Evolutionary conservation across 1,139 yeast genomes (phyloP), one percentile per base, ranked within the genome.

Genomic region (Debaryomycetaceae sp.): DNA sequence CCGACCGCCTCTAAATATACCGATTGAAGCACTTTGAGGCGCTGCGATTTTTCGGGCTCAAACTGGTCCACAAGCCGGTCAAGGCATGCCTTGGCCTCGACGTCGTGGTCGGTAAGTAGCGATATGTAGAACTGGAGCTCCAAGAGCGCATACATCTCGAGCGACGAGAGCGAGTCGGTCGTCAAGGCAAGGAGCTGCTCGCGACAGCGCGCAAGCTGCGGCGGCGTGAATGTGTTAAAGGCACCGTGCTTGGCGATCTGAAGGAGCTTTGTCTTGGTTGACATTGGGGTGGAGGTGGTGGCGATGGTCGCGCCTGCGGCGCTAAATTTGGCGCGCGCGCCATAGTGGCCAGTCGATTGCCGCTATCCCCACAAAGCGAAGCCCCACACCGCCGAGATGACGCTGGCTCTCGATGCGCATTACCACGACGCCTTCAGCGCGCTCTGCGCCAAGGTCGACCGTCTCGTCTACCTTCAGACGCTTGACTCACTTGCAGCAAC

Each of bases 71-170:
- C 54, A 11, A 88, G 53, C 27, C 78, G 61, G 35, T 80, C 82
- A 36, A 85, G 66, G 35, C 76, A 64, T 10, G 71, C 57, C 44
- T 79, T 75, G 11, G 96, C 95, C 42, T 78, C 86, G 2, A 65
- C 58, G 46, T 86, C 95, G 39, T 77, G 71, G 29, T 75, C 65
- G n/a, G 84, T 59, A 38, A 80, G 62, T 25, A 86, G 54, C 3
- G 79, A 61, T 28, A 88, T 62, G 48, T 77, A 78, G 51, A 85
- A 84, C 34, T 83, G 79, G 47, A 85, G 70, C 50, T 84, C 95
- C 39, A 78, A 64, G 22, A 88, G 56, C 11, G 71, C 65, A 50
- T 70, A 79, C 37, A 73, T 63, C 31, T 81, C 85, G 10, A 61
- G 51, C 19, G 75, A 64, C 8, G 58, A 61, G 29, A 66, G 54